These are phyloP conservation scores for Salix brachista DNA, from an alignment of 345 rosid genomes.

Conservation along the genomic window DNA sequence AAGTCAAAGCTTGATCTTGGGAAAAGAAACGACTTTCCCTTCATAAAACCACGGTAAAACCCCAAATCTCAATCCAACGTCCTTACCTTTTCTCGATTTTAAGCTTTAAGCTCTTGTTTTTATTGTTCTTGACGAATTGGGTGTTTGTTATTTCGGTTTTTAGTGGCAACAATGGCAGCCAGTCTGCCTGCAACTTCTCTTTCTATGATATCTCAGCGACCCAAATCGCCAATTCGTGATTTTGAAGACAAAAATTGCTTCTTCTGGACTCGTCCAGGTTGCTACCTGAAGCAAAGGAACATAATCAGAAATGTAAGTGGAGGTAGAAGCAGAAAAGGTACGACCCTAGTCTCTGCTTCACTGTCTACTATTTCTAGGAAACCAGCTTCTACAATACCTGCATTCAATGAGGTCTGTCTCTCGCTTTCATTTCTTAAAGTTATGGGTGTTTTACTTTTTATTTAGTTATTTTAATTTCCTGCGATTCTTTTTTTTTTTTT, in stretches of 20 bases:
- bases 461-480: neutral
- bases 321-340: neutral
- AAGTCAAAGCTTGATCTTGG: neutral
- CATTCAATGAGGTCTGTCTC: conserved; percentile 45
- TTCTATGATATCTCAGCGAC: neutral
- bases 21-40: neutral
- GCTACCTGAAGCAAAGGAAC: neutral
- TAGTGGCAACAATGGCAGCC: neutral
- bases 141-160: neutral
- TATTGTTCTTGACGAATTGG: neutral
- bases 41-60: neutral
- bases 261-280: neutral
- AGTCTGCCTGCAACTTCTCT: neutral
- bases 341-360: conserved; percentile 13
- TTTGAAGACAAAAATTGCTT: neutral
- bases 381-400: conserved; percentile 21
- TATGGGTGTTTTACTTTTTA: neutral
- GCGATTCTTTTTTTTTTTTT: neutral
- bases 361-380: conserved; percentile 32
- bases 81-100: neutral
- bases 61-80: neutral
- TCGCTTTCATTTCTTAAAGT: neutral
- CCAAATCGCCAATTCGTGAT: neutral
- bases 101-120: too few species aligned
- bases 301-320: neutral